Base-by-base conservation (phyloP, 768 basidiomycete species). In the Mycena crocata region DNA sequence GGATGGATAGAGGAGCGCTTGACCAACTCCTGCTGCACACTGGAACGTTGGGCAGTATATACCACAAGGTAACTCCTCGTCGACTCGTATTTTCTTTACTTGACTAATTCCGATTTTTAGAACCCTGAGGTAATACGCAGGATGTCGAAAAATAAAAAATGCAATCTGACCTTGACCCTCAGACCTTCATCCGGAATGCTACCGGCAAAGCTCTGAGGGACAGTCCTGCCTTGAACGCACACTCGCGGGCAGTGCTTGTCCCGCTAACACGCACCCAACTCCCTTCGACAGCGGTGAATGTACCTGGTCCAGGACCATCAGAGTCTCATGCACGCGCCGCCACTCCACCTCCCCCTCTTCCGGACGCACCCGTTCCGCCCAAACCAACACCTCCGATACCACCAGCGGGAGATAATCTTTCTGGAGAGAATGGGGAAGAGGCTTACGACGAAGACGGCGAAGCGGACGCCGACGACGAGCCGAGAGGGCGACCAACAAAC, bases 21-120 rank as follows among this genome's bases (percentile, higher is more conserved):
- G 98, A 99, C 79, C 96, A 98, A 73, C 84, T 99, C 15, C 80
- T 99, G 45, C 79, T 99, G 34, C 96, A 99, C 77, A 96, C 97
- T 0, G 97, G 94, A 7, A 96, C 94, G 15, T 81, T 99, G 31
- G 93, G 95, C 30, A 96, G 95, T 65, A 97, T 99, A 64, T 99
- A 98, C 79, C 97, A 98, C 83, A 98, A 98, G 65, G 69, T 61
- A 24, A 35, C 12, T 35, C 19, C 19, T 28, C 17, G 44, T n/a
- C 35, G n/a, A n/a, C 10, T 12, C 14, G 9, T n/a, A 1, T 12
- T 19, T 15, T 32, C 37, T 14, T 5, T 31, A 30, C 39, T 1
- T 15, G 50, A 21, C 68, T 69, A 28, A 69, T 28, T 14, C 9
- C 35, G 21, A 44, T 21, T 5, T 49, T 49, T 44, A 70, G 82